Conservation (phyloP, 768 basidiomycete genomes). For the Pleurotus sapidus region DNA sequence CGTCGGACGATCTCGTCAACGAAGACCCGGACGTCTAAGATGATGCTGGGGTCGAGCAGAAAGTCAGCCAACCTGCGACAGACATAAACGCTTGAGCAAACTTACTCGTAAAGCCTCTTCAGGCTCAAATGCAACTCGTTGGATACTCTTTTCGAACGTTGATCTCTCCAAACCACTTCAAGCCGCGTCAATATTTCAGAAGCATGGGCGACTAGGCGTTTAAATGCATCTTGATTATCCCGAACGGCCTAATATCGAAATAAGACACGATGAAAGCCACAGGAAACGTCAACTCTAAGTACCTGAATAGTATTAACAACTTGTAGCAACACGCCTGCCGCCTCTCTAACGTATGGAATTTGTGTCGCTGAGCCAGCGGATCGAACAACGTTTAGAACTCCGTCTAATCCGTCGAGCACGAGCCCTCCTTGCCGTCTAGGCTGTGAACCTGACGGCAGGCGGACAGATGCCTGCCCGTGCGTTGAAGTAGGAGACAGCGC, state of each 20-base stretch:
- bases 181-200: background rate
- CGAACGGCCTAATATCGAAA: background rate
- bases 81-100: too few relatives aligned
- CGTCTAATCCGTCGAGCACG: background rate
- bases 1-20: too few relatives aligned
- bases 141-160: background rate
- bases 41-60: background rate
- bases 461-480: too few relatives aligned
- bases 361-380: background rate
- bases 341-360: background rate
- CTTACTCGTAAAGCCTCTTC: background rate
- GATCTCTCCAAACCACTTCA: background rate
- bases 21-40: background rate
- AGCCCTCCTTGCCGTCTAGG: background rate
- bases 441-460: too few relatives aligned
- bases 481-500: too few relatives aligned
- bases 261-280: background rate
- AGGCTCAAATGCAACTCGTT: background rate
- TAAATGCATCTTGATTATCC: slow-evolving; percentile 5
- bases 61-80: background rate
- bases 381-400: background rate
- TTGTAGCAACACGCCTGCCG: background rate
- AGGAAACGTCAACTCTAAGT: background rate
- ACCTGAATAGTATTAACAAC: slow-evolving; percentile 2
- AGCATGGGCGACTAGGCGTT: background rate